phyloP scores from a whole-genome alignment of 805 yeast species.

The Tetrapisispora iriomotensis region DNA sequence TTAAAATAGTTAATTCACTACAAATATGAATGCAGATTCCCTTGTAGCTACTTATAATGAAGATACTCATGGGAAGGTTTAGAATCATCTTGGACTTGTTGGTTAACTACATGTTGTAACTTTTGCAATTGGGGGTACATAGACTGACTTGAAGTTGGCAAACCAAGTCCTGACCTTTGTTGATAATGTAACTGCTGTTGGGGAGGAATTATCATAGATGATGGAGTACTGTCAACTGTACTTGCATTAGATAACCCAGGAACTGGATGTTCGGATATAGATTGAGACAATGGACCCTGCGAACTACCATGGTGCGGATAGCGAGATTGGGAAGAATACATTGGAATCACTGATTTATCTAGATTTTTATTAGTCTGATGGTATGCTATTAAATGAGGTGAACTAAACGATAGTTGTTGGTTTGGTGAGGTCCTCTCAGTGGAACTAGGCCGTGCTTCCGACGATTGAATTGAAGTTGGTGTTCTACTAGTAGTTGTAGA shows the following conservation, averaged over 20 bases:
- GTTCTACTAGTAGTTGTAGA: background rate
- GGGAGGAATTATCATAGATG: background rate
- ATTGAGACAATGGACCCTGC: background rate
- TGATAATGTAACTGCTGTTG: background rate
- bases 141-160: background rate
- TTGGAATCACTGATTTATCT: slow-evolving; percentile 1
- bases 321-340: background rate
- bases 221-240: background rate
- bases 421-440: background rate
- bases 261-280: background rate
- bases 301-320: background rate
- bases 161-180: background rate
- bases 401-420: background rate
- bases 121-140: background rate
- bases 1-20: too few relatives aligned
- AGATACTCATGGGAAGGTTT: slow-evolving; percentile 1
- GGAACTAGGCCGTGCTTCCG: background rate
- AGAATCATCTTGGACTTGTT: background rate
- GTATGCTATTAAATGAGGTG: background rate
- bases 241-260: background rate
- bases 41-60: background rate
- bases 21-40: background rate
- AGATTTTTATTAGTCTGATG: background rate
- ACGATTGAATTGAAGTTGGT: background rate
- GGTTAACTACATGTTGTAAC: background rate